Evolutionary conservation across 768 basidiomycete species (phyloP), one percentile per base, ranked within the genome.

Genomic region (Lentinus brumalis): DNA sequence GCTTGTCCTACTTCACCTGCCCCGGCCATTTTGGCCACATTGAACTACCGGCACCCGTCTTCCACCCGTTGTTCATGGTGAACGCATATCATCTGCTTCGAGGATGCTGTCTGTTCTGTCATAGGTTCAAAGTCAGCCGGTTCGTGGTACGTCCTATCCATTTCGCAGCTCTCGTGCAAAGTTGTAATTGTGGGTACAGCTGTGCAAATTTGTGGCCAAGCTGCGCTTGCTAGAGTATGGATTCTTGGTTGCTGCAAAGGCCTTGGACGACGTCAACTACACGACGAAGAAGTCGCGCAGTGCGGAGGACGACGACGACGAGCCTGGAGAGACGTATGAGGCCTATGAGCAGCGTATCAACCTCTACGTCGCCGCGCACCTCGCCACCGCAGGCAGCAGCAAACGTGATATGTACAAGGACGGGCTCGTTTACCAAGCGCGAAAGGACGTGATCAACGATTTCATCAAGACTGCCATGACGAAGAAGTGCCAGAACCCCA

Each of bases 11-110:
- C 70, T 98, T 89, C 77, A 89, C 89, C 61, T 99, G 97, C 74
- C 96, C 97, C 2, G 97, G 97, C 16, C 97, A 99, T 75, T 99
- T 91, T 76, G 97, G 97, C 21, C 97, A 98, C 75, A 96, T 99
- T 62, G 94, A 98, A 62, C 84, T 99, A 6, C 95, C 96, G 18
- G 85, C 91, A 16, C 96, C 97, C 14, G 93, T 98, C 2, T 98
- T 92, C 71, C 96, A 99, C 70, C 97, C 97, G 0, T 78, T 99
- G 41, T 99, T 98, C 76, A 94, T 98, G 87, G 80, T 82, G 35
- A 92, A 96, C 69, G 88, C 91, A 80, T 96, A 88, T 72, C 89
- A 89, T 64, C 77, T 98, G 49, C 78, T 99, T 21, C 86, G 96
- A 59, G 89, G 89, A 40, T 86, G 86, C 14, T 99, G 97, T 78